Base-by-base conservation (phyloP, 495 filamentous ascomycete genomes). In the Aspergillus sparsus region DNA sequence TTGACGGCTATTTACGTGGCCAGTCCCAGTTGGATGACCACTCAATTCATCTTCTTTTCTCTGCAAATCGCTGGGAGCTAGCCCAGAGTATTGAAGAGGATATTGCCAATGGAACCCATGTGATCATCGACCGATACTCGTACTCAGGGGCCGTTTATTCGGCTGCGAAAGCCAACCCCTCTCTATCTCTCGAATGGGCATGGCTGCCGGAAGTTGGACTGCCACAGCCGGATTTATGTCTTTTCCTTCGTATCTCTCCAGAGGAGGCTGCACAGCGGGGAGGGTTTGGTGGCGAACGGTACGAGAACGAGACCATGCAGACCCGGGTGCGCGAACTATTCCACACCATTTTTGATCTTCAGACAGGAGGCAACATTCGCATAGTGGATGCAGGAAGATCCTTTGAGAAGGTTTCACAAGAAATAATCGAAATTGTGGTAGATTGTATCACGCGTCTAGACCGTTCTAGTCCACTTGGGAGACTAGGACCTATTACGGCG, bases 21-120 rank as follows among this genome's bases (percentile, higher is more conserved):
- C 74, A 89, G 64, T 77, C 85, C 53, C 82, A 91, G 55, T 83
- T 92, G 69, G 89, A 95, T 57, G 94, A 97, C 71, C 93, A 97
- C 68, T 87, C 87, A 7, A 96, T 98, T 65, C 95, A 98, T 71
- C 84, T 98, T 16, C 83, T 98, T 18, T 98, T 98, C 78, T 93
- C 90, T 34, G 92, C 94, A 9, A 98, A 98, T 74, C 84, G 95
- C 34, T 98, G 95, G 95, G 95, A 98, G 74, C 73, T 85, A 57
- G 87, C 82, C 70, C 86, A 81, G 52, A 80, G 78, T 37, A 93
- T 94, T 35, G 68, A 83, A 47, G 56, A 78, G 9, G 81, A 86
- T 44, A 81, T 96, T 21, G 63, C 74, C 8, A 70, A 73, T 7
- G 93, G 92, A 13, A 83, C 75, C 45, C 96, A 85, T 0, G 81